These are phyloP conservation scores for Euptelea pleiosperma DNA, from an alignment of 164 flowering plant genomes.

Conservation along the genomic window DNA sequence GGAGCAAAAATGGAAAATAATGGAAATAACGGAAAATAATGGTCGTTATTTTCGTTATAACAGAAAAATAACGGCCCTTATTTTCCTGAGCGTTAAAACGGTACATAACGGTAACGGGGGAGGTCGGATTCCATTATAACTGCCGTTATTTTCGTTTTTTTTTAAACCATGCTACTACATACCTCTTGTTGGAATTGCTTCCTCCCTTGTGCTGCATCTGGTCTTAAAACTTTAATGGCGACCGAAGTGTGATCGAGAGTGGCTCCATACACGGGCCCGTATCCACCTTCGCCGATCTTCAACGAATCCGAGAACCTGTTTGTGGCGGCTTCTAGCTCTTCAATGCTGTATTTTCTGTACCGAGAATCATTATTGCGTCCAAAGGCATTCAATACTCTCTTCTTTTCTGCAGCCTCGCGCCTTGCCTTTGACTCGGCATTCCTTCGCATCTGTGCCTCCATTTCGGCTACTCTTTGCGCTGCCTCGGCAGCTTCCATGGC, in stretches of 20 bases:
- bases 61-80: too few species aligned
- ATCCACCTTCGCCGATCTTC: constrained; percentile 88
- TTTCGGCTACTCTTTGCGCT: constrained; percentile 43
- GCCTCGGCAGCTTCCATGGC: constrained; percentile 69
- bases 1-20: too few species aligned
- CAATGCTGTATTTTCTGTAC: constrained; percentile 49
- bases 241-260: constrained; percentile 53
- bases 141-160: too few species aligned
- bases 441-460: constrained; percentile 39
- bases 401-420: constrained; percentile 29
- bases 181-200: constrained; percentile 82
- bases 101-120: too few species aligned
- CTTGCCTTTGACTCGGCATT: constrained; percentile 31
- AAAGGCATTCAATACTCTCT: constrained; percentile 18
- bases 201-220: constrained; percentile 61
- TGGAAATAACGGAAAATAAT: too few species aligned
- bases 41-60: too few species aligned
- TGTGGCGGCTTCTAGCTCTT: constrained; percentile 66
- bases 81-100: too few species aligned
- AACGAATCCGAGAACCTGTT: constrained; percentile 37
- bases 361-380: constrained; percentile 6
- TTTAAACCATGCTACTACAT: too few species aligned
- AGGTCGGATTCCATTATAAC: too few species aligned
- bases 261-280: constrained; percentile 74
- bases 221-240: constrained; percentile 67